Percentiles rank a stretch among this genome's conserved stretches.
phyloP scores from a whole-genome alignment of 306 rosid genomes.

The Abrus pulchellus region DNA sequence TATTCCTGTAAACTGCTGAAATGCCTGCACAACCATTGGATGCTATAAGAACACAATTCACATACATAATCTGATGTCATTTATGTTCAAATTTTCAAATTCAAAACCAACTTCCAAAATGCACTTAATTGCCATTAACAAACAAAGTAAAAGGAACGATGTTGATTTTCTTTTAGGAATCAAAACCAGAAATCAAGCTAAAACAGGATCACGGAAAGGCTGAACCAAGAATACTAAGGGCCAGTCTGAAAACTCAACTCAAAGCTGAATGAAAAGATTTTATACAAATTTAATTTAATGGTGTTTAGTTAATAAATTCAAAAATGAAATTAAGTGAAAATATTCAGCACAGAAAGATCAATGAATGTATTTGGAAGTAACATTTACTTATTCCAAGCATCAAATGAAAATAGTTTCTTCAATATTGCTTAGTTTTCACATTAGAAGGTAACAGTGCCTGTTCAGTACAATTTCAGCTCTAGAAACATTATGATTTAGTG shows the following conservation, averaged over 20 bases:
- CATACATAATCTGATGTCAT: background rate
- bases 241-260: background rate
- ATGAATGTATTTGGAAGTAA: conserved; percentile 12
- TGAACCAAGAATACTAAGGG: background rate
- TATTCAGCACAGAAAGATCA: background rate
- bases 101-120: conserved; percentile 7
- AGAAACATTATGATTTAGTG: conserved; percentile 22
- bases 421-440: conserved; percentile 1
- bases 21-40: conserved; percentile 67
- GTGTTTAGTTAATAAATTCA: conserved; percentile 19
- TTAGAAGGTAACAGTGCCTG: conserved; percentile 1
- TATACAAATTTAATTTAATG: background rate
- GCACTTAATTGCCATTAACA: conserved; percentile 15
- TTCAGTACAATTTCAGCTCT: conserved; percentile 10
- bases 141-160: conserved; percentile 9
- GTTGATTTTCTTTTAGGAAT: conserved; percentile 1
- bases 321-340: conserved; percentile 21
- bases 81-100: conserved; percentile 9
- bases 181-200: conserved; percentile 16
- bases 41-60: conserved; percentile 42
- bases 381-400: background rate
- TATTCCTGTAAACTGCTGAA: conserved; percentile 93
- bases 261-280: conserved; percentile 18
- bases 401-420: conserved; percentile 27
- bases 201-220: background rate